A percentile compares a stretch with the other conserved stretches of the same genome.
Conservation (phyloP, 2,329 filamentous ascomycete genomes). For the Sordariomycetes sp. region DNA sequence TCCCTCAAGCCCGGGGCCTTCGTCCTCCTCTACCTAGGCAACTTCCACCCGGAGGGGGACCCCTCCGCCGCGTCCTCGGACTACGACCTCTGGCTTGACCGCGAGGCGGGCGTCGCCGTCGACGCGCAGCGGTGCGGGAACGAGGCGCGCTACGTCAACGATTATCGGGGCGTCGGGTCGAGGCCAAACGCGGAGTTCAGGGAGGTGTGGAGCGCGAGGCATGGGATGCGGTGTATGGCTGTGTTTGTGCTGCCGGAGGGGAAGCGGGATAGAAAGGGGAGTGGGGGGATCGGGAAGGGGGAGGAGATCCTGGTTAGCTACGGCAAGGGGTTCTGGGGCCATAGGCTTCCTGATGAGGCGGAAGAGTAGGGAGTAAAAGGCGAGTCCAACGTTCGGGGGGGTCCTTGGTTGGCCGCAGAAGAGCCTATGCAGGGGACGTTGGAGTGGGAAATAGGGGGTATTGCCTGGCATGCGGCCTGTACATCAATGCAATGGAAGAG, state of each 20-base stretch:
- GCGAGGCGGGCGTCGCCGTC: slow-evolving; percentile 40
- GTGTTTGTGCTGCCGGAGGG: slow-evolving; percentile 39
- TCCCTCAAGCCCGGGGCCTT: slow-evolving; percentile 39
- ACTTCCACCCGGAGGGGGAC: slow-evolving; percentile 31
- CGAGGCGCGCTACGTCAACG: slow-evolving; percentile 54
- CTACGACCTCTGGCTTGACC: slow-evolving; percentile 53
- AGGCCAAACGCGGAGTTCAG: slow-evolving; percentile 45
- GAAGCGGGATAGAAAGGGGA: slow-evolving; percentile 14
- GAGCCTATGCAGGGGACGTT: background rate
- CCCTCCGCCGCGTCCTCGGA: slow-evolving; percentile 27
- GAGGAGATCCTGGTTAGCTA: slow-evolving; percentile 55
- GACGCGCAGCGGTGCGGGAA: slow-evolving; percentile 46
- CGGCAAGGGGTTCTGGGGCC: slow-evolving; percentile 52
- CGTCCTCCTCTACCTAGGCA: slow-evolving; percentile 48
- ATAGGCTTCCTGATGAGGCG: slow-evolving; percentile 13
- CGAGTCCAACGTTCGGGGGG: slow-evolving; percentile 1
- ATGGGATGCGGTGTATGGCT: slow-evolving; percentile 39
- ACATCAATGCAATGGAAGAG: no score
- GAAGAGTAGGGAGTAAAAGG: slow-evolving; percentile 6
- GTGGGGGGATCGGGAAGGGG: slow-evolving; percentile 35
- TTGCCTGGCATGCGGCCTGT: background rate
- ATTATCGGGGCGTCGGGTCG: slow-evolving; percentile 44
- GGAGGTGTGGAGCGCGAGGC: slow-evolving; percentile 40
- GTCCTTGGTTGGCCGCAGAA: background rate
- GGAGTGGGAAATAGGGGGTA: background rate